Base-by-base conservation (phyloP, 225 moss, liverwort and hornwort genomes). In the Ulota crispa region DNA sequence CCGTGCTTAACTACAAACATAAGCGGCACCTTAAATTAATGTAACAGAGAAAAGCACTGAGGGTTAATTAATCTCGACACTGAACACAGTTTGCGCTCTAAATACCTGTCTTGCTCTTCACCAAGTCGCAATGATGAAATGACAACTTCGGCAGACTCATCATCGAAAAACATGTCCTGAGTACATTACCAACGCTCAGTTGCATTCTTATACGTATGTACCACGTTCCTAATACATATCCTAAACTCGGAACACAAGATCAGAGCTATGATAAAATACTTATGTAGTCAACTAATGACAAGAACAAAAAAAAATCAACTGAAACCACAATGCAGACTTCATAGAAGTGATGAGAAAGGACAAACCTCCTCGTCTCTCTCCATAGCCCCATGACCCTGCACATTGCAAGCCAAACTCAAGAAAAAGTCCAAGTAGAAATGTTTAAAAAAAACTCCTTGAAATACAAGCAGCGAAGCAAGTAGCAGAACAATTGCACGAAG, bases 121-220 rank as follows among this genome's bases (percentile, higher is more conserved):
- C 89, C 87, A 42, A 95, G 88, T 72, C 92, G 90, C 85, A 96
- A 83, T 7, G 99, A 93, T 50, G 95, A 93, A 50, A 99, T 99
- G 36, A 99, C 96, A 39, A 99, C 99, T 88, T 99, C 97, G 18
- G 96, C 93, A 70, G 95, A 93, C 71, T 99, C 96, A 56, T 99
- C 98, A 79, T 99, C 99, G 72, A 95, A 99, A 84, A 94, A 96
- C 43, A 93, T 92, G 83, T 99, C 99, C 99, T 99, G 92, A 31
- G 41, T 7, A 37, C 73, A 84, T 26, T 32, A 60, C 19, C 60
- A 53, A 57, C 59, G n/a, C 20, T 83, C 81, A 86, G 80, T 52
- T 74, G 50, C 73, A 54, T 19, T 39, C 79, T 3, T 9, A 6
- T 0, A 30, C 37, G 3, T 37, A 57, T 31, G 53, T 3, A 8